These are phyloP conservation scores for Venturia asperata DNA, from an alignment of 2,329 filamentous ascomycete genomes.

Conservation along the genomic window DNA sequence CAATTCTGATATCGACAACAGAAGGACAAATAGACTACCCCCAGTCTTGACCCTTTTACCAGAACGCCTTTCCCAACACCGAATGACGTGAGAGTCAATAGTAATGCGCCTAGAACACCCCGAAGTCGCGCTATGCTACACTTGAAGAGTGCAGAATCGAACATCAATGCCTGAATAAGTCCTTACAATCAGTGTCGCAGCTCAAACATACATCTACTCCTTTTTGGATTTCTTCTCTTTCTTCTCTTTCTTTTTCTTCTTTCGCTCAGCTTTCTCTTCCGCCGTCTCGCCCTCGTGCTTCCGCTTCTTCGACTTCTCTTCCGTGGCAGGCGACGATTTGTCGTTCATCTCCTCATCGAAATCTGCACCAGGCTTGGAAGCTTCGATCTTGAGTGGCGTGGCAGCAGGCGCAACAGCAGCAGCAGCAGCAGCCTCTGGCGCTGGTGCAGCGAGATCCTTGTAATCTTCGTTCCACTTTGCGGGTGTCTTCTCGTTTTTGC, in stretches of 20 bases:
- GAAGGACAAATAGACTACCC: background rate
- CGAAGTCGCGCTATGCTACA: constrained; percentile 5
- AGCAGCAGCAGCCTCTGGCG: constrained; percentile 35
- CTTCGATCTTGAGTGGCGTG: constrained; percentile 25
- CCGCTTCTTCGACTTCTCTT: constrained; percentile 41
- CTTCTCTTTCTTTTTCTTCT: constrained; percentile 36
- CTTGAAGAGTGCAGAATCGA: constrained; percentile 3
- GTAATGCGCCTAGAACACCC: background rate
- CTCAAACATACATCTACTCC: constrained; percentile 5
- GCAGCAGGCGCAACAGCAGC: constrained; percentile 36
- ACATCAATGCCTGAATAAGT: background rate
- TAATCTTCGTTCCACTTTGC: constrained; percentile 89
- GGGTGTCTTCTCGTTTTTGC: constrained; percentile 85
- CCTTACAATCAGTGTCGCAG: constrained; percentile 6
- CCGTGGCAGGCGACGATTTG: constrained; percentile 9
- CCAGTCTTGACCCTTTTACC: background rate
- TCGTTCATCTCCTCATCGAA: constrained; percentile 34
- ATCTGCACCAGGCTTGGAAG: constrained; percentile 31
- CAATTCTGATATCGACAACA: background rate
- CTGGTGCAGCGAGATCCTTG: constrained; percentile 47
- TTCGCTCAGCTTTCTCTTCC: constrained; percentile 35
- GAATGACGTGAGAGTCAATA: background rate
- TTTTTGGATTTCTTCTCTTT: constrained; percentile 29
- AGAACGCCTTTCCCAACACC: background rate
- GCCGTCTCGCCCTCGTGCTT: constrained; percentile 38